These are phyloP conservation scores for Hydnomerulius pinastri DNA, from an alignment of 768 basidiomycete genomes.

Conservation along the genomic window DNA sequence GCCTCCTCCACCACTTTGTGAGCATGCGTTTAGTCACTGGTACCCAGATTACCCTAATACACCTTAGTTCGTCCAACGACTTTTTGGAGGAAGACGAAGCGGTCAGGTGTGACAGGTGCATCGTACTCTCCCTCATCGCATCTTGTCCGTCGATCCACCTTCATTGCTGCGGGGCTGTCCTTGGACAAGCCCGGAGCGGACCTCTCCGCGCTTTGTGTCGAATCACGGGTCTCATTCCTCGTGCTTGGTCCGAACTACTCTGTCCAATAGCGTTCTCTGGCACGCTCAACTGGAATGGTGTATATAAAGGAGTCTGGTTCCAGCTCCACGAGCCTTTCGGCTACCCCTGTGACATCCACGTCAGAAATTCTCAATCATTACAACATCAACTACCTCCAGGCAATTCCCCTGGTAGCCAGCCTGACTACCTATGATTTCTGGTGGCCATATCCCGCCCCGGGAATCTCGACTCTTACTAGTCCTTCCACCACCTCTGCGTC, in stretches of 20 bases:
- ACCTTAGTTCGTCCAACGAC: conserved; percentile 73
- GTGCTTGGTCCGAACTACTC: conserved; percentile 40
- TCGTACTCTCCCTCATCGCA: conserved; percentile 75
- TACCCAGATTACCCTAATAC: neutral
- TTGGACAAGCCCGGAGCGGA: conserved; percentile 63
- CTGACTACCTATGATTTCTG: conserved; percentile 36
- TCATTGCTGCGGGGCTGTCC: conserved; percentile 73
- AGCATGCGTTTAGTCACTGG: conserved; percentile 28
- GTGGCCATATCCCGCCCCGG: conserved; percentile 41
- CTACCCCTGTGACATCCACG: conserved; percentile 3
- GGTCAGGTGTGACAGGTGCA: conserved; percentile 69
- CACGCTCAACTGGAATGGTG: conserved; percentile 9
- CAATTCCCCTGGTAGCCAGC: conserved; percentile 4
- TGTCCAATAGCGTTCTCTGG: conserved; percentile 17
- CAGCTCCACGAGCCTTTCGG: neutral
- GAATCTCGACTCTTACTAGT: conserved; percentile 16
- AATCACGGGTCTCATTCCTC: conserved; percentile 51
- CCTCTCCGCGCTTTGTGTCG: conserved; percentile 62
- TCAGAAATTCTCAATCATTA: conserved; percentile 9
- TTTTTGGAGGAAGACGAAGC: conserved; percentile 75
- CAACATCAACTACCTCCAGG: conserved; percentile 17
- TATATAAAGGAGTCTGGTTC: conserved; percentile 22
- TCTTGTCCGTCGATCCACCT: conserved; percentile 75
- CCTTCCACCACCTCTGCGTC: conserved; percentile 7
- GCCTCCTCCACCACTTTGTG: conserved; percentile 67